A percentile compares a stretch with the other conserved stretches of the same genome.
phyloP scores from a whole-genome alignment of 108 stramenopile species.

The Schizochytrium sp. region DNA sequence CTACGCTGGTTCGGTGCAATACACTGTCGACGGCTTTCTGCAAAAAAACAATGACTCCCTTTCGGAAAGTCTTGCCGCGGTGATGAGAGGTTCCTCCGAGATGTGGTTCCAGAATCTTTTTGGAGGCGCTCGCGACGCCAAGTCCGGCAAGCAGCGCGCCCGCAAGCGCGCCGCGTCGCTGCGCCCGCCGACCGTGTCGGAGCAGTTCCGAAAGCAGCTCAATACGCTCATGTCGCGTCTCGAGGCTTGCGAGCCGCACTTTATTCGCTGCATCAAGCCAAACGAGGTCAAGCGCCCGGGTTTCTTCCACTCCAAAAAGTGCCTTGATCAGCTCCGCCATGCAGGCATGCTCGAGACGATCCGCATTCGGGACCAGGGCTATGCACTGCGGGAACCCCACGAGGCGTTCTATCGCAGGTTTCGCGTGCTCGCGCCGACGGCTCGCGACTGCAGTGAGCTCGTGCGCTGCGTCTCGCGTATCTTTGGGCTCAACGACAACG shows the following conservation, averaged over 20 bases:
- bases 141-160: slow-evolving; percentile 11
- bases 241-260: slow-evolving; percentile 75
- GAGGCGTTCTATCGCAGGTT: slow-evolving; percentile 72
- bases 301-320: slow-evolving; percentile 60
- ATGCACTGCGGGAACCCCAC: slow-evolving; percentile 75
- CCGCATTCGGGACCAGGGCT: slow-evolving; percentile 83
- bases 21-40: slow-evolving; percentile 74
- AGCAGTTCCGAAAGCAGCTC: slow-evolving; percentile 72
- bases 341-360: slow-evolving; percentile 98
- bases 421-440: slow-evolving; percentile 45
- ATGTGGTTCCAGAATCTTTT: not conserved
- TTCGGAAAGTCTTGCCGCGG: slow-evolving; percentile 67
- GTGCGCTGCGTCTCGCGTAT: not conserved
- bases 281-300: slow-evolving; percentile 62
- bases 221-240: slow-evolving; percentile 67
- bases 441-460: not conserved
- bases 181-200: slow-evolving; percentile 48
- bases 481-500: not conserved
- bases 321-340: slow-evolving; percentile 76
- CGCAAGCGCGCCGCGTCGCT: not conserved
- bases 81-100: slow-evolving; percentile 13
- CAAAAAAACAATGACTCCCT: slow-evolving; percentile 85
- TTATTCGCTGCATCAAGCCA: slow-evolving; percentile 84
- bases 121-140: not conserved
- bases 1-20: slow-evolving; percentile 84